Base-by-base conservation (phyloP, 2,329 filamentous ascomycete genomes). In the Didymella arachidicola region DNA sequence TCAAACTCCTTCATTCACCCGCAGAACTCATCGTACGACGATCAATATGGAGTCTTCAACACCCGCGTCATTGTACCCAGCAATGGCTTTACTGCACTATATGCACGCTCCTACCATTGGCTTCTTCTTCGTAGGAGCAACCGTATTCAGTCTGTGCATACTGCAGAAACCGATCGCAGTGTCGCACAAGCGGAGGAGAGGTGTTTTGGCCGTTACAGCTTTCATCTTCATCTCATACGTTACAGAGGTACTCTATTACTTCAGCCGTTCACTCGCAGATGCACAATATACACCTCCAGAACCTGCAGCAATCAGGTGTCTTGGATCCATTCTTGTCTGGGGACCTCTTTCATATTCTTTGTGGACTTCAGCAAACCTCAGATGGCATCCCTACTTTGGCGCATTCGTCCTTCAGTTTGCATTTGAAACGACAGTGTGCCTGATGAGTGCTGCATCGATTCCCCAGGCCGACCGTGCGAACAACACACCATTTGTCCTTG, bases 271-370 rank as follows among this genome's bases (percentile, higher is more conserved):
- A 4, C 56, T 76, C 16, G 63, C 71, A 36, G 66, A 77, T 7
- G 44, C 42, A n/a, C 53, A 65, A 26, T 76, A 74, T 39, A 66
- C 67, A 41, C 59, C 74, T n/a, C 70, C 72, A 7, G 64, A 77
- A 38, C 66, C 73, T 50, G 66, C 71, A 11, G 73, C 72, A 12
- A 68, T 76, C 39, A 71, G 71, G 34, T 74, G 71, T 60, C 52
- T 78, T 2, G 71, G 74, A 4, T 74, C 72, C 0, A 72, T 77
- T 34, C 63, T 78, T 0, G 65, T 75, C 36, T 77, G 73, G 74
- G 62, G 60, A 18, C 65, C 67, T 4, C 60, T 76, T 2, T 60
- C 59, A 6, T 66, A 70, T 26, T 61, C 67, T 8, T 19, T 76
- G 12, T 65, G 69, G 57, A 64, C 62, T 5, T 64, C 64, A 27